Conservation (phyloP, 2,329 filamentous ascomycete genomes). For the Cordyceps fumosorosea region DNA sequence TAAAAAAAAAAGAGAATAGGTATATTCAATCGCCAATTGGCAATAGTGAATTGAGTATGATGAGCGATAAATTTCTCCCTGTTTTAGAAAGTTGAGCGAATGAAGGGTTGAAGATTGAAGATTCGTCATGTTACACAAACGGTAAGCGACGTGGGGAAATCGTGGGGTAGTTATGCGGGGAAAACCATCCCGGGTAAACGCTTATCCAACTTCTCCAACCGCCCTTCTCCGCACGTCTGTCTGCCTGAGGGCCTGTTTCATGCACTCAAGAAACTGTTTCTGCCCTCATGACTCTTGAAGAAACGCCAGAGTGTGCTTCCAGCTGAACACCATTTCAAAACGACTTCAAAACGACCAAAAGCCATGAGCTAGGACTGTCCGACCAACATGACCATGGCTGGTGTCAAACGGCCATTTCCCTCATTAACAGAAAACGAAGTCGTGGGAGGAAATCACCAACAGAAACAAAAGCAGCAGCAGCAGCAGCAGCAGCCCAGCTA, state of each 20-base stretch:
- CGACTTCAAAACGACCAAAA: not conserved
- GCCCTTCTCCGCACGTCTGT: not conserved
- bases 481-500: not conserved
- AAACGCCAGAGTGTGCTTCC: not conserved
- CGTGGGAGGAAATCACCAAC: conserved; percentile 7
- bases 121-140: not conserved
- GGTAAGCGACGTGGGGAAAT: conserved; percentile 1
- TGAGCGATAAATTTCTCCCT: not conserved
- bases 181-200: conserved; percentile 16
- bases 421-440: conserved; percentile 27
- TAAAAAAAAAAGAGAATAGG: too few species aligned
- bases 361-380: conserved; percentile 4
- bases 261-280: not conserved
- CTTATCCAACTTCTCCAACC: conserved; percentile 14
- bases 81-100: not conserved
- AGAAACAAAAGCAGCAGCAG: not conserved
- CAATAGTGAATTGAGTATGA: not conserved
- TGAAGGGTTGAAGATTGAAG: not conserved
- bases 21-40: not conserved
- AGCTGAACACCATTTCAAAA: not conserved
- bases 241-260: not conserved
- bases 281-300: not conserved
- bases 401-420: conserved; percentile 34
- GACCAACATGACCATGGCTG: conserved; percentile 26
- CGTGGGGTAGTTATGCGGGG: not conserved